Percentiles rank a stretch among this genome's conserved stretches.
phyloP scores from a whole-genome alignment of 192 early-diverging fungal genomes.

The Coemansia aciculifera region DNA sequence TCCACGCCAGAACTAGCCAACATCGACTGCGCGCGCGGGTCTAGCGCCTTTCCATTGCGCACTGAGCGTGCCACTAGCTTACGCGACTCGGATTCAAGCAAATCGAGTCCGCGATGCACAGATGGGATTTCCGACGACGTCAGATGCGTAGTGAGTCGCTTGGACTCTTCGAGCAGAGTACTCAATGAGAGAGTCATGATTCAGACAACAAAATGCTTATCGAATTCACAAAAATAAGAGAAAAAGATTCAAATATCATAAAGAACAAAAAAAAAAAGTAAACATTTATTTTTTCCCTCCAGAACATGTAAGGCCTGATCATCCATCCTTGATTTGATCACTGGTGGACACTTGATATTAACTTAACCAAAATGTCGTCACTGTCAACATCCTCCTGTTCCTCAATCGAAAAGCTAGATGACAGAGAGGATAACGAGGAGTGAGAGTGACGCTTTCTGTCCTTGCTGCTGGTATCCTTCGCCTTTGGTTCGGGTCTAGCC shows the following conservation, averaged over 20 bases:
- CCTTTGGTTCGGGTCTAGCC: background rate
- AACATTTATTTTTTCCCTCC: background rate
- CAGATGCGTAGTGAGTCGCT: slow-evolving; percentile 74
- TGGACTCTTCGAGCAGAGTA: slow-evolving; percentile 71
- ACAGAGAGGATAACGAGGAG: background rate
- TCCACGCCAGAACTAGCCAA: slow-evolving; percentile 80
- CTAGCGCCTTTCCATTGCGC: slow-evolving; percentile 31
- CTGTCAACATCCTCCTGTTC: background rate
- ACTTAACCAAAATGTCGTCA: background rate
- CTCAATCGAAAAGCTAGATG: slow-evolving; percentile 4
- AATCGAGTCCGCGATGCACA: slow-evolving; percentile 82
- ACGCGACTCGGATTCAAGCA: slow-evolving; percentile 84
- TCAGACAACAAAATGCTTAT: background rate
- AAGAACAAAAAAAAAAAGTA: background rate
- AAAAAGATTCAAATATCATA: slow-evolving; percentile 1
- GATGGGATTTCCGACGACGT: slow-evolving; percentile 65
- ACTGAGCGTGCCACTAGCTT: slow-evolving; percentile 61
- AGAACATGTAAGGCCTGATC: background rate
- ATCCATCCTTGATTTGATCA: background rate
- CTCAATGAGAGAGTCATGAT: slow-evolving; percentile 28
- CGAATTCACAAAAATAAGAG: background rate
- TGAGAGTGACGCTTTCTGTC: background rate
- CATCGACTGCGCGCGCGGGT: slow-evolving; percentile 63
- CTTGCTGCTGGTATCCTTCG: background rate
- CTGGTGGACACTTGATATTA: background rate